These are phyloP conservation scores for Craterostigma plantagineum DNA, from an alignment of 257 asterid genomes.

Conservation along the genomic window DNA sequence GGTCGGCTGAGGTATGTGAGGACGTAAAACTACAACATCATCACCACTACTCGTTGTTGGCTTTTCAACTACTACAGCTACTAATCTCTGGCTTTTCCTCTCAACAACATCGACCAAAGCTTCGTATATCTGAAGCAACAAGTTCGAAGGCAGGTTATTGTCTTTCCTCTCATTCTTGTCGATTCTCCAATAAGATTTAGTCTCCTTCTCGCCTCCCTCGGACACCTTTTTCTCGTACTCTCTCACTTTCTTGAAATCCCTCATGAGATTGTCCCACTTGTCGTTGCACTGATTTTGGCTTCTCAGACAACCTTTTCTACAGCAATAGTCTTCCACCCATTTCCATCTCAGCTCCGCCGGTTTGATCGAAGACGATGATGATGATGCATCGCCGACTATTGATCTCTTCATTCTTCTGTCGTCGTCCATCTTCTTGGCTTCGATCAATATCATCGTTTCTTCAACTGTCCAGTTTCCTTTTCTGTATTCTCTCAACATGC, in stretches of 20 bases:
- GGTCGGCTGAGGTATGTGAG: neutral
- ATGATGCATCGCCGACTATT: slow-evolving; percentile 16
- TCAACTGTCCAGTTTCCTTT: slow-evolving; percentile 88
- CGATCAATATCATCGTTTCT: slow-evolving; percentile 70
- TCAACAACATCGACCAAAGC: slow-evolving; percentile 69
- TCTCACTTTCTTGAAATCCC: slow-evolving; percentile 85
- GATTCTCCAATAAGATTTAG: slow-evolving; percentile 62
- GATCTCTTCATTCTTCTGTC: slow-evolving; percentile 56
- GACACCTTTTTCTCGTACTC: slow-evolving; percentile 33
- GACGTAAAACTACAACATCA: slow-evolving; percentile 1
- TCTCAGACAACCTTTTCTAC: slow-evolving; percentile 58
- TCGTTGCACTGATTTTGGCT: slow-evolving; percentile 95
- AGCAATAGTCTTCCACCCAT: slow-evolving; percentile 91
- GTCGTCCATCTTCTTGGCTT: slow-evolving; percentile 81
- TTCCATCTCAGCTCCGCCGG: slow-evolving; percentile 95
- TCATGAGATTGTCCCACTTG: slow-evolving; percentile 86
- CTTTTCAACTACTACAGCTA: neutral
- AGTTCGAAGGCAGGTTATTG: slow-evolving; percentile 52
- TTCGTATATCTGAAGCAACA: slow-evolving; percentile 62
- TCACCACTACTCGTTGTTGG: too few species aligned
- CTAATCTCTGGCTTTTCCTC: slow-evolving; percentile 17
- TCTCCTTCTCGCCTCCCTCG: slow-evolving; percentile 6
- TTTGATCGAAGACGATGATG: slow-evolving; percentile 34
- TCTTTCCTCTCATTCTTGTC: slow-evolving; percentile 66
- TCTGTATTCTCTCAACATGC: slow-evolving; percentile 59